phyloP scores from a whole-genome alignment of 1,284 basidiomycete species.

The Ustilago lituana region DNA sequence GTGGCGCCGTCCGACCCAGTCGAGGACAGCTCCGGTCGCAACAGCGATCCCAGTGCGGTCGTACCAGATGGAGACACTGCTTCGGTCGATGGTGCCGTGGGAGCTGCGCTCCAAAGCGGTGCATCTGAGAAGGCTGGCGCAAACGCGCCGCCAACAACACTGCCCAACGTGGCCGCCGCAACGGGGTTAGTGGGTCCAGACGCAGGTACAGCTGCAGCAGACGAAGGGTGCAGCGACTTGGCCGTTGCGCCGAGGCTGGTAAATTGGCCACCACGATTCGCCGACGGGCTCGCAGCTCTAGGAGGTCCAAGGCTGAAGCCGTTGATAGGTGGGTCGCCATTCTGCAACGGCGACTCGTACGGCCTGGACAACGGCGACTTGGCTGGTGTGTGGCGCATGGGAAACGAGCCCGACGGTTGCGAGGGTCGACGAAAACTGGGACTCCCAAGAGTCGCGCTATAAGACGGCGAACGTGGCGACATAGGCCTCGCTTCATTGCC shows the following conservation, averaged over 20 bases:
- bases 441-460: conserved; percentile 27
- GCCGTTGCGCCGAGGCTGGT: conserved; percentile 25
- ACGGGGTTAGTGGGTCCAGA: conserved; percentile 1
- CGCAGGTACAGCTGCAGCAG: conserved; percentile 25
- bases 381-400: conserved; percentile 48
- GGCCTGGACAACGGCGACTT: conserved; percentile 46
- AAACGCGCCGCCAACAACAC: conserved; percentile 23
- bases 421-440: conserved; percentile 35
- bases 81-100: too few species aligned
- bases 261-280: conserved; percentile 14
- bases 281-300: conserved; percentile 36
- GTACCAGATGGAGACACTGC: too few species aligned
- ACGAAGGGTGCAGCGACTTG: conserved; percentile 27
- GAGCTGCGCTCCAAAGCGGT: neutral
- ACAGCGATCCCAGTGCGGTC: conserved; percentile 4
- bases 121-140: conserved; percentile 9
- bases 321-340: conserved; percentile 24
- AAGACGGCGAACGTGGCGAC: conserved; percentile 41
- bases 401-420: conserved; percentile 47
- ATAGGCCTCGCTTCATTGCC: conserved; percentile 5
- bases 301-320: conserved; percentile 41
- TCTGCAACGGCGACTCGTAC: conserved; percentile 20
- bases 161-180: conserved; percentile 8
- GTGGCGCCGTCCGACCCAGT: conserved; percentile 1
- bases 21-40: conserved; percentile 13